Percentiles rank a stretch among this genome's conserved stretches.
phyloP scores from a whole-genome alignment of 768 basidiomycete genomes.

The Imleria badia region DNA sequence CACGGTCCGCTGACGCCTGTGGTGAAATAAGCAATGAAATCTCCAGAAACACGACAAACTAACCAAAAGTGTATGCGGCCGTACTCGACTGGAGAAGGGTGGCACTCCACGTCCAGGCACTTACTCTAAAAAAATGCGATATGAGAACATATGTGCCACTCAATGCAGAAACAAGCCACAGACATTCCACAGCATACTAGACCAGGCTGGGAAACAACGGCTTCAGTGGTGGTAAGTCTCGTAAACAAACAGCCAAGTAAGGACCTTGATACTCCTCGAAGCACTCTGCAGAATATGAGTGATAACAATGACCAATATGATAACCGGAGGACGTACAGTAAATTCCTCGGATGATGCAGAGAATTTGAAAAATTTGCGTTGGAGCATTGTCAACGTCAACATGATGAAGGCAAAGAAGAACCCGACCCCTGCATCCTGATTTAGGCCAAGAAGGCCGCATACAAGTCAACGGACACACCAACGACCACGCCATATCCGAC shows the following conservation, averaged over 20 bases:
- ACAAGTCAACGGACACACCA: conserved; percentile 29
- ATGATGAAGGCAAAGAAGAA: conserved; percentile 51
- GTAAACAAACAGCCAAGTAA: neutral
- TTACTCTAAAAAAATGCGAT: conserved; percentile 34
- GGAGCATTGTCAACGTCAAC: conserved; percentile 45
- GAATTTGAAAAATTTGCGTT: conserved; percentile 45
- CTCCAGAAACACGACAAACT: neutral
- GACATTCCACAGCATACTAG: conserved; percentile 51
- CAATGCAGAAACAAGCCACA: conserved; percentile 6
- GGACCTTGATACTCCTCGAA: conserved; percentile 45
- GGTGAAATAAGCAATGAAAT: neutral
- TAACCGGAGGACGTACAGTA: conserved; percentile 30
- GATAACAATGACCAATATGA: neutral
- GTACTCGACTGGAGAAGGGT: conserved; percentile 55
- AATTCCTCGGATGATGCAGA: conserved; percentile 50
- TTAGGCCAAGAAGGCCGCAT: neutral
- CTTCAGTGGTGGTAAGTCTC: neutral
- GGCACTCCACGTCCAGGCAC: conserved; percentile 59
- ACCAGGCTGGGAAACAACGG: conserved; percentile 37
- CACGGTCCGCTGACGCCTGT: conserved; percentile 50
- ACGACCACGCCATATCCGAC: conserved; percentile 52
- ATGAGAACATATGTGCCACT: neutral
- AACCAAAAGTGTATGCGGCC: conserved; percentile 48
- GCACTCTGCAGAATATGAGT: conserved; percentile 34
- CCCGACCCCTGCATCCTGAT: conserved; percentile 39